Evolutionary conservation across 495 filamentous ascomycete species (phyloP), one percentile per base, ranked within the genome.

Genomic region (Aspergillus cavernicola): DNA sequence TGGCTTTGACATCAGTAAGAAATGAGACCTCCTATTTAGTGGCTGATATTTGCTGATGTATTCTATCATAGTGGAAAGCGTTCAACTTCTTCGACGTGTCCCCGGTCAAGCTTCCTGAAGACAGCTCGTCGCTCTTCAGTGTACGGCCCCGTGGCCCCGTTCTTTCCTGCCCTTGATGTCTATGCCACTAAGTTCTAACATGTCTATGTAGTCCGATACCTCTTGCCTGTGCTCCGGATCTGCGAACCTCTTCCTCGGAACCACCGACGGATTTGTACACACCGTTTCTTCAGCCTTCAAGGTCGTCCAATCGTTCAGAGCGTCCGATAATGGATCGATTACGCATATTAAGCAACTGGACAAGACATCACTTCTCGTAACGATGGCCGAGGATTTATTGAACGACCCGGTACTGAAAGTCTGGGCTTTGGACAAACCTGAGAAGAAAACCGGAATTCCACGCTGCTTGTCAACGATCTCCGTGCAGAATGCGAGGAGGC

Each of bases 81-180:
- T 97, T 98, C 77, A 91, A 93, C 81, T 97, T 98, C 84, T 96
- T 98, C 78, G 91, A 96, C 68, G 89, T 95, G 66, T 82, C 85
- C 55, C 84, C 86, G 60, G 85, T 97, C 69, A 86, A 86, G 67
- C 79, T 88, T 52, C 77, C 87, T 47, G 87, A 91, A 67, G 87
- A 88, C 59, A 82, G 76, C 69, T 75, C 83, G 44, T 74, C 78
- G 26, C 65, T 79, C 33, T 80, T 88, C 62, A 76, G 82, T 66
- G 86, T 88, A 68, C 61, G 73, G 50, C 42, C 24, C 20, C 3
- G n/a, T 31, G 20, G 47, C 41, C 57, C 22, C 13, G 6, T 18
- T 18, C 50, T 31, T 35, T n/a, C n/a, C n/a, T n/a, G n/a, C n/a
- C n/a, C n/a, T n/a, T n/a, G n/a, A n/a, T n/a, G n/a, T n/a, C n/a